phyloP scores from a whole-genome alignment of 306 rosid species.

The Fragaria iinumae region DNA sequence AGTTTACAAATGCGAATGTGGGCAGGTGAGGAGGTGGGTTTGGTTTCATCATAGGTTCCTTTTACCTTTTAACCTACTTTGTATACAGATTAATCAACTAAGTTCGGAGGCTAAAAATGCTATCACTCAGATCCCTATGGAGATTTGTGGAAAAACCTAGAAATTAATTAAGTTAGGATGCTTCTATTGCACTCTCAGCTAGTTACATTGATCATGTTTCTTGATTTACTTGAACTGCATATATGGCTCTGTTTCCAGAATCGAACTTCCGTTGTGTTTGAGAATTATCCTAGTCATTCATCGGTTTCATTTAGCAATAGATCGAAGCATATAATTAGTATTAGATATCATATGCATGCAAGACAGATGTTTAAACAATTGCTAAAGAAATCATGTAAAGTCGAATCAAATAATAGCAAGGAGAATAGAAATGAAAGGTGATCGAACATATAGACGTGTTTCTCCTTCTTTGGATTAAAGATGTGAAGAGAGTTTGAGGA shows the following conservation, averaged over 20 bases:
- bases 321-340: not conserved
- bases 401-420: not conserved
- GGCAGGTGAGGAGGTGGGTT: constrained; percentile 22
- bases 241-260: not conserved
- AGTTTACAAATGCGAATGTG: not conserved
- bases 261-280: not conserved
- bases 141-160: not conserved
- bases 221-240: not conserved
- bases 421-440: not conserved
- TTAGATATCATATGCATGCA: not conserved
- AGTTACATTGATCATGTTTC: not conserved
- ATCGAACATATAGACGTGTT: not conserved
- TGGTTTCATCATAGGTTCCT: constrained; percentile 10
- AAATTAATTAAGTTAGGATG: not conserved
- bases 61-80: constrained; percentile 18
- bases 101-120: not conserved
- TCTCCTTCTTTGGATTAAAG: not conserved
- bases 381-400: not conserved
- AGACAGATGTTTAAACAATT: not conserved
- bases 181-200: not conserved
- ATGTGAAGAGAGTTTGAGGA: not conserved
- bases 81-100: constrained; percentile 2
- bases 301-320: not conserved
- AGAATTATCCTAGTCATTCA: not conserved
- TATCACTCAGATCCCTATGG: not conserved